phyloP scores from a whole-genome alignment of 768 basidiomycete genomes.

The Termitomyces sp. region DNA sequence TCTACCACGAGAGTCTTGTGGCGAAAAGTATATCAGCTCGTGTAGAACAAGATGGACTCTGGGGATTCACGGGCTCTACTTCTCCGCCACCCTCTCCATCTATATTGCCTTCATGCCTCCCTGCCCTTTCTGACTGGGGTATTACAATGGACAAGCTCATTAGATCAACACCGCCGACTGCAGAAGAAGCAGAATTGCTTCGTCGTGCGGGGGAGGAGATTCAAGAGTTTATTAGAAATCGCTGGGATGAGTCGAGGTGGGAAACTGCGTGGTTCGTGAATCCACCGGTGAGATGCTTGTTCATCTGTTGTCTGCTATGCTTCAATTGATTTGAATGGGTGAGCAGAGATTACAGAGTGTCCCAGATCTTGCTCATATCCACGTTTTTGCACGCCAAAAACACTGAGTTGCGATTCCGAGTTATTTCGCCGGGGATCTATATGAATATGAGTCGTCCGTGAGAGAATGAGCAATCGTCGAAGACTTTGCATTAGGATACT shows the following conservation, averaged over 20 bases:
- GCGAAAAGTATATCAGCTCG: constrained; percentile 48
- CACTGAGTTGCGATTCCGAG: background rate
- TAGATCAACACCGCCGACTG: constrained; percentile 44
- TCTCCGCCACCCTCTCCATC: constrained; percentile 60
- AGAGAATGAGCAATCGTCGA: no score
- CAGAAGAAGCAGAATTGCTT: constrained; percentile 51
- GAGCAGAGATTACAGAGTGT: constrained; percentile 77
- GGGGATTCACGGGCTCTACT: constrained; percentile 70
- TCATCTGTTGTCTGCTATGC: background rate
- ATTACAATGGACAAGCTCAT: constrained; percentile 60
- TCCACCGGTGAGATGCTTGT: constrained; percentile 61
- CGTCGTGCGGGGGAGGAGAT: constrained; percentile 54
- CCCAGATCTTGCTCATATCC: constrained; percentile 77
- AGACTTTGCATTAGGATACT: background rate
- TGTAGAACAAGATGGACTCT: constrained; percentile 72
- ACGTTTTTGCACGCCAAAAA: constrained; percentile 75
- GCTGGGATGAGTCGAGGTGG: constrained; percentile 75
- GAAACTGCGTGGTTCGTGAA: constrained; percentile 93
- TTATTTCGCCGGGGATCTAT: no score
- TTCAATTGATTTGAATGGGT: background rate
- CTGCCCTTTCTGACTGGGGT: constrained; percentile 67
- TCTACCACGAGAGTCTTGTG: constrained; percentile 60
- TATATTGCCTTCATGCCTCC: constrained; percentile 50
- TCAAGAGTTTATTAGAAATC: constrained; percentile 53
- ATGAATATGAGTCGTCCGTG: no score